Base-by-base conservation (phyloP, 306 rosid species). In the Sicyos edulis region DNA sequence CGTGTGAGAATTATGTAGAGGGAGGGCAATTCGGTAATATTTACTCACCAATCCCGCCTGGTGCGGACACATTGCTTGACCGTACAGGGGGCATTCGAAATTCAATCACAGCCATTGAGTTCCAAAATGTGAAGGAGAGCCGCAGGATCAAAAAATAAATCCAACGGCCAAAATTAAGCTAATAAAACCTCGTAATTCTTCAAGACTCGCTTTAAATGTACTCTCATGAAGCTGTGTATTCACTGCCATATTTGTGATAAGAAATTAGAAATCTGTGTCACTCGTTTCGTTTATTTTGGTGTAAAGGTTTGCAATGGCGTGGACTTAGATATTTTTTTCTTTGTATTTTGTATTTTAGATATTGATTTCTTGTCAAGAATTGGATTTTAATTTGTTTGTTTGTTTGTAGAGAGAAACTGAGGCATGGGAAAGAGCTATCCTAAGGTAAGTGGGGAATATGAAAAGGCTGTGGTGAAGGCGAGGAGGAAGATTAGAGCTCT, bases 401-500 rank as follows among this genome's bases (percentile, higher is more conserved):
- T n/a, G n/a, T n/a, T n/a, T n/a, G n/a, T n/a, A n/a, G n/a, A n/a
- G n/a, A n/a, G n/a, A n/a, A n/a, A n/a, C n/a, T n/a, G n/a, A n/a
- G n/a, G n/a, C n/a, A n/a, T n/a, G 89, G 89, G 70, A 71, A 86
- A 86, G 84, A 72, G 68, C 32, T 86, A 80, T 73, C 88, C 88
- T 1, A 67, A 72, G 10, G 84, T 88, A 62, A 86, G 83, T 73
- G 79, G 76, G 63, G 89, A 81, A 49, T 86, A 86, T 74, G 73
- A 54, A 71, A 79, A 83, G 54, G 86, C 89, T 1, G 54, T 86
- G 1, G 80, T 79, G 70, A 88, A 88, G 78, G 82, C 86, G 80
- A 84, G 72, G 84, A 84, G 82, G 75, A 86, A 83, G 76, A 87
- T 88, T 26, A 76, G 95, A 73, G 89, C 86, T 12, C 84, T 83